A percentile compares a stretch with the other conserved stretches of the same genome.
Evolutionary conservation across 179 eudicot species (phyloP).

Genomic region (Dionaea muscipula): DNA sequence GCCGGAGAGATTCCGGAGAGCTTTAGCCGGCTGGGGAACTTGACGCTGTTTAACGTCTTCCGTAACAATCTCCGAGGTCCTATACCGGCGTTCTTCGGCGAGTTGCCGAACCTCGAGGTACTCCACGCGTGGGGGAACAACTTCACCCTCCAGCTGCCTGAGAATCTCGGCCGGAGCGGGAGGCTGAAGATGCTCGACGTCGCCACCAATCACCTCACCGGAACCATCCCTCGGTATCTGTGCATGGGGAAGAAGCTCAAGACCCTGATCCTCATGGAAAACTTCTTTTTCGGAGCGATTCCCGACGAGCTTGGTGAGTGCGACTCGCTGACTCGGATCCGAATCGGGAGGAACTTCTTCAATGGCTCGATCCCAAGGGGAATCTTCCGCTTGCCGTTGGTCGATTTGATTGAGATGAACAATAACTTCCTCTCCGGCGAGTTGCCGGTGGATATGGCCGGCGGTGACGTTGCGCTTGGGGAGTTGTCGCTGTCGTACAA

Average conservation of each 20-base stretch:
- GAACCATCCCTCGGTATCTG: constrained; percentile 44
- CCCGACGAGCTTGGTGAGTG: constrained; percentile 64
- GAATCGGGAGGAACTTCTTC: constrained; percentile 42
- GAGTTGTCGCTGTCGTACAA: constrained; percentile 43
- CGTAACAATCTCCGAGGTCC: constrained; percentile 45
- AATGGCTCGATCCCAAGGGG: constrained; percentile 61
- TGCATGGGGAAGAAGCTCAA: constrained; percentile 44
- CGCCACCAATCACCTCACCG: constrained; percentile 48
- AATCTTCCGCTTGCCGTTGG: constrained; percentile 39
- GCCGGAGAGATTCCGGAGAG: constrained; percentile 52
- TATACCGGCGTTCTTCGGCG: constrained; percentile 49
- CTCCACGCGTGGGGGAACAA: constrained; percentile 64
- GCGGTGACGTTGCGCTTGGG: constrained; percentile 13
- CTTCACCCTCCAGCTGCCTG: constrained; percentile 48
- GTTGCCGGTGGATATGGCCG: constrained; percentile 42
- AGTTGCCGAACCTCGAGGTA: constrained; percentile 55
- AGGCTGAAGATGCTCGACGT: constrained; percentile 44
- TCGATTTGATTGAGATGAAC: constrained; percentile 37
- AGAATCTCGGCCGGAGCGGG: constrained; percentile 53
- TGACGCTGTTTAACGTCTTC: constrained; percentile 44
- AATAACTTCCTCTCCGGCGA: constrained; percentile 56
- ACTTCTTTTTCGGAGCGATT: constrained; percentile 47
- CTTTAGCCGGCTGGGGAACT: constrained; percentile 29
- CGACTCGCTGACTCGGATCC: constrained; percentile 34
- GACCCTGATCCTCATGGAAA: constrained; percentile 36